Evolutionary conservation across 2,329 filamentous ascomycete genomes (phyloP).

Genomic region (Colletotrichum cordylinicola): DNA sequence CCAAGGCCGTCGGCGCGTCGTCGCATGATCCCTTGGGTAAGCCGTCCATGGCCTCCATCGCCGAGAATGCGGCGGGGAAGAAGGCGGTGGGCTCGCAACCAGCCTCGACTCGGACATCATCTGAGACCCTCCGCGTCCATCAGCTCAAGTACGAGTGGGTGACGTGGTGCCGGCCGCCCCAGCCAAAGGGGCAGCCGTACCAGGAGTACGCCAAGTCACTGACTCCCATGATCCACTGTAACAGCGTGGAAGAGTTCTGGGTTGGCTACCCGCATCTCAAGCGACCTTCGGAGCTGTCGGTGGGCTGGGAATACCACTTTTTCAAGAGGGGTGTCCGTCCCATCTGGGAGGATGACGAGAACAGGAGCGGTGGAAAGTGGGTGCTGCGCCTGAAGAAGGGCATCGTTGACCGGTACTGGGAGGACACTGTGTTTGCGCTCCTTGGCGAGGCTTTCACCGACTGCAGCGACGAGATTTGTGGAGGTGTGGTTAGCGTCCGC

Average conservation of each 20-base stretch:
- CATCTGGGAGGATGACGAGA: conserved; percentile 98
- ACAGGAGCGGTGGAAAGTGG: conserved; percentile 97
- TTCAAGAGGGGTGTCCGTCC: conserved; percentile 97
- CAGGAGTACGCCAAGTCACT: conserved; percentile 97
- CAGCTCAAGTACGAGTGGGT: conserved; percentile 86
- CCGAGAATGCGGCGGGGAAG: conserved; percentile 62
- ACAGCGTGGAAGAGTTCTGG: conserved; percentile 90
- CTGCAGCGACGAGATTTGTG: conserved; percentile 92
- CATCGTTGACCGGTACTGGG: conserved; percentile 95
- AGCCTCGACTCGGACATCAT: conserved; percentile 19
- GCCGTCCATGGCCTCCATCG: conserved; percentile 51
- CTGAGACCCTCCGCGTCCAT: conserved; percentile 20
- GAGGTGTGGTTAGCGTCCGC: conserved; percentile 90
- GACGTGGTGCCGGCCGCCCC: conserved; percentile 96
- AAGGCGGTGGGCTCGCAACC: conserved; percentile 17
- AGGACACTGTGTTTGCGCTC: conserved; percentile 88
- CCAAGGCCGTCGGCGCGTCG: conserved; percentile 57
- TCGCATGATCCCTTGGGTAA: conserved; percentile 38
- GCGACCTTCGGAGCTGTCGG: conserved; percentile 83
- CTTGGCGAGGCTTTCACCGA: conserved; percentile 95
- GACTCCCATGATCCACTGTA: conserved; percentile 82
- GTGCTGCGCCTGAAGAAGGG: conserved; percentile 97
- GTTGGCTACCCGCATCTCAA: conserved; percentile 88
- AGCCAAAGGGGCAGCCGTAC: conserved; percentile 87
- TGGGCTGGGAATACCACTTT: conserved; percentile 96